Percentiles rank a stretch among this genome's conserved stretches.
Conservation (phyloP, 345 rosid species). For the Zanthoxylum bungeanum region DNA sequence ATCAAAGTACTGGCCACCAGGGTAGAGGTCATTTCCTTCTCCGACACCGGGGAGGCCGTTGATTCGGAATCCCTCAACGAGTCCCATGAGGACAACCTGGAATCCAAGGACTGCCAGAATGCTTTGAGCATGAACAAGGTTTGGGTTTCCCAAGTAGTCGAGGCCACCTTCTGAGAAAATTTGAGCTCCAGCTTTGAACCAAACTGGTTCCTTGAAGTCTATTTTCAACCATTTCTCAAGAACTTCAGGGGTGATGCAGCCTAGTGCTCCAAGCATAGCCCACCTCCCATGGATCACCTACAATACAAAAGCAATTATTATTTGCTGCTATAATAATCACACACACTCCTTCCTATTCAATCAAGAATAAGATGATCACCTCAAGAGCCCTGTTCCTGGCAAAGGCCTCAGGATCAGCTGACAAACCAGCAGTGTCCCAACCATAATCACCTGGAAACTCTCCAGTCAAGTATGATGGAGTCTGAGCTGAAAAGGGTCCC, state of each 20-base stretch:
- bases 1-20: slow-evolving; percentile 87
- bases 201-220: slow-evolving; percentile 93
- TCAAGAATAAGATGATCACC: slow-evolving; percentile 29
- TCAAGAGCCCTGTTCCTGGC: slow-evolving; percentile 97
- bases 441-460: slow-evolving; percentile 97
- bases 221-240: slow-evolving; percentile 79
- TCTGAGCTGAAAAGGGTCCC: slow-evolving; percentile 97
- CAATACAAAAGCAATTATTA: not conserved
- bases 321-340: not conserved
- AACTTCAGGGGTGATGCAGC: slow-evolving; percentile 93
- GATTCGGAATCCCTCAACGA: slow-evolving; percentile 92
- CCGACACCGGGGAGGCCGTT: slow-evolving; percentile 92
- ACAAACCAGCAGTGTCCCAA: slow-evolving; percentile 96
- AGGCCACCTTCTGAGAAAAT: slow-evolving; percentile 97
- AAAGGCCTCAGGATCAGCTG: slow-evolving; percentile 96
- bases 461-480: slow-evolving; percentile 86
- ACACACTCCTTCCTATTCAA: no score
- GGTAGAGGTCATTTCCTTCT: slow-evolving; percentile 91
- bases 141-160: slow-evolving; percentile 98
- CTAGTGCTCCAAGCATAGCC: slow-evolving; percentile 97
- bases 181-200: slow-evolving; percentile 99
- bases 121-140: slow-evolving; percentile 97
- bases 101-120: slow-evolving; percentile 84
- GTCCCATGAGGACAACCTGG: slow-evolving; percentile 90
- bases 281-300: slow-evolving; percentile 94